Percentiles rank a stretch among this genome's conserved stretches.
phyloP scores from a whole-genome alignment of 192 early-diverging fungal genomes.

The Martensiomyces pterosporus region DNA sequence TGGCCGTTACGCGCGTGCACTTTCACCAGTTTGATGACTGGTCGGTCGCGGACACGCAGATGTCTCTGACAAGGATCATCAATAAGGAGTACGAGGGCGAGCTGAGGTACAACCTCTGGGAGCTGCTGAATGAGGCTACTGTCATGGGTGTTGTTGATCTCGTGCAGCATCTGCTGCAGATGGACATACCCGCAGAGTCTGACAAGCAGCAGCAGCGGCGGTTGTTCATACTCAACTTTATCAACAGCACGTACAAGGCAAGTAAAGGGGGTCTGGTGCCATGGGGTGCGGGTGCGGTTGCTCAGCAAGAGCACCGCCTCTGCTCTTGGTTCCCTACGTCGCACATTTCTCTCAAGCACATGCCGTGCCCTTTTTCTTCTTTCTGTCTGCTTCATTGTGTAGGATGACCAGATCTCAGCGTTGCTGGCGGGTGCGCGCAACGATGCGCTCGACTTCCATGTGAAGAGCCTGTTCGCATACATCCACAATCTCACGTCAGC shows the following conservation, averaged over 20 bases:
- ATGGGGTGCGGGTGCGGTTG: too few relatives aligned
- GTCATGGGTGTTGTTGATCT: background rate
- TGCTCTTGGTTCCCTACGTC: too few relatives aligned
- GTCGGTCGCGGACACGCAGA: constrained; percentile 8
- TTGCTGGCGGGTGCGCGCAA: constrained; percentile 23
- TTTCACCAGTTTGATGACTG: constrained; percentile 33
- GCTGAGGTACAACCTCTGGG: constrained; percentile 30
- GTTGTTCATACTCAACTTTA: constrained; percentile 25
- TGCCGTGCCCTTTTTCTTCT: too few relatives aligned
- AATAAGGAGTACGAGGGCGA: constrained; percentile 14
- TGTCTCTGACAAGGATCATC: constrained; percentile 8
- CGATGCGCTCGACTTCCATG: constrained; percentile 34
- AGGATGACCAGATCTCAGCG: constrained; percentile 26
- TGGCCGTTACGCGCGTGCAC: constrained; percentile 31
- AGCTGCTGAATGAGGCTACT: constrained; percentile 18
- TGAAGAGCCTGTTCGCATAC: constrained; percentile 24
- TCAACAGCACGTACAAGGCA: constrained; percentile 28
- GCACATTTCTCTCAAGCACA: too few relatives aligned
- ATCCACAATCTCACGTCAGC: constrained; percentile 5
- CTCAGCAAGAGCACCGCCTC: too few relatives aligned
- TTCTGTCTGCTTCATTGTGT: background rate
- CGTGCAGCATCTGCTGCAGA: constrained; percentile 10
- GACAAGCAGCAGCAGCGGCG: constrained; percentile 10
- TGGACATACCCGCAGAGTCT: constrained; percentile 6
- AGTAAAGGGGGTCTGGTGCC: too few relatives aligned